A percentile compares a stretch with the other conserved stretches of the same genome.
Evolutionary conservation across 2,329 filamentous ascomycete genomes (phyloP).

Genomic region (Colletotrichum destructivum): DNA sequence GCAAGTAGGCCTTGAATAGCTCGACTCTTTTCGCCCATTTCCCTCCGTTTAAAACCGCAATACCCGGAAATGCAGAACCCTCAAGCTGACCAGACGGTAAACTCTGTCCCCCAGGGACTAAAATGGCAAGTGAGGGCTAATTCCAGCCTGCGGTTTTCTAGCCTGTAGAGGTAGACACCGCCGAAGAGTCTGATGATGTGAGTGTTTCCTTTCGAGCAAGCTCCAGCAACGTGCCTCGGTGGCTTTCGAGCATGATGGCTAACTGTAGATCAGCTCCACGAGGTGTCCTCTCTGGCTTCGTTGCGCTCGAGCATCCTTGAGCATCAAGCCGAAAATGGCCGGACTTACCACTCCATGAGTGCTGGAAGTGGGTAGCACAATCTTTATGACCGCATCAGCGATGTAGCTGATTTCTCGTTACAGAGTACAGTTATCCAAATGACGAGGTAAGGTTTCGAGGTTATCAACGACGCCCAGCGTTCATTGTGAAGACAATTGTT

Average conservation of each 20-base stretch:
- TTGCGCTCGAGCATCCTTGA: slow-evolving; percentile 52
- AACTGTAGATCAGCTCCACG: not conserved
- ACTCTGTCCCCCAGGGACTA: too few species aligned
- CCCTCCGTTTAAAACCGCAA: not conserved
- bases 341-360: slow-evolving; percentile 53
- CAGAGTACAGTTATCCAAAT: slow-evolving; percentile 47
- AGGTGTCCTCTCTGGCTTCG: slow-evolving; percentile 8
- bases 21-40: not conserved
- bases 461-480: not conserved
- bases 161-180: not conserved
- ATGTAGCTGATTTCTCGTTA: not conserved
- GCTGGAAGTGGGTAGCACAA: not conserved
- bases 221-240: not conserved
- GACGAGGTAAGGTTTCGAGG: slow-evolving; percentile 43
- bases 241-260: not conserved
- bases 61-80: not conserved
- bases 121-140: not conserved
- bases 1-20: not conserved
- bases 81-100: not conserved
- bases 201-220: not conserved
- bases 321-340: slow-evolving; percentile 54
- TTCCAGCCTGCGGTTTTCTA: not conserved
- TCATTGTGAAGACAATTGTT: too few species aligned
- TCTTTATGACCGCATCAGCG: not conserved
- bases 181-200: not conserved